Evolutionary conservation across 495 filamentous ascomycete genomes (phyloP), one percentile per base, ranked within the genome.

Genomic region (Cercophora newfieldiana): DNA sequence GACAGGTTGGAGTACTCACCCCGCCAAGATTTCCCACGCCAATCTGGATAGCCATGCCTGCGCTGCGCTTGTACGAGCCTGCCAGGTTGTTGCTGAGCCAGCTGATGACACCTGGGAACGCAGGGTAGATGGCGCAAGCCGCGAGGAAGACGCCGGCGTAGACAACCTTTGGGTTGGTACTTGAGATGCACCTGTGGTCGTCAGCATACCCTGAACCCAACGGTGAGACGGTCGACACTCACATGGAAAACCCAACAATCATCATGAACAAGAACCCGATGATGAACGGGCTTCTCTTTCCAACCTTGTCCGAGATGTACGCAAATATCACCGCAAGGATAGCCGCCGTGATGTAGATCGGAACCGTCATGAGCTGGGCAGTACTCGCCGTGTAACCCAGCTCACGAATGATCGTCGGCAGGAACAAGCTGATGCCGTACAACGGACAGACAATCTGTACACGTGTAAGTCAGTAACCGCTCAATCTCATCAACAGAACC

Each of bases 141-240:
- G 86, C 88, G 21, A 94, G 78, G 69, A 92, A 93, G 0, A 93
- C 85, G 3, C 90, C 91, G 30, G 83, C 89, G 69, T 94, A 94
- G 0, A 90, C 84, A 1, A 90, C 84, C 0, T 83, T 85, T 1
- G 90, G 89, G n/a, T 80, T 76, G 2, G 79, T 76, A 7, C 77
- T 77, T 0, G 79, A 69, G 60, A 82, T 79, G 53, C 77, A 80
- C 69, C 71, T 73, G 37, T 75, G 78, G 25, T 14, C 83, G 59
- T 12, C 68, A 63, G 31, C 31, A 53, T 7, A 2, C 50, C 18
- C 16, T n/a, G 47, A n/a, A 25, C 8, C 57, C 47, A 30, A 8
- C 0, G 26, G 2, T 0, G 7, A 1, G 4, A 1, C 3, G 24
- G 2, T 7, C 1, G n/a, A 19, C 3, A 31, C 48, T n/a, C 1